Evolutionary conservation across 2,329 filamentous ascomycete genomes (phyloP), one percentile per base, ranked within the genome.

Genomic region (Xylaria sp.): DNA sequence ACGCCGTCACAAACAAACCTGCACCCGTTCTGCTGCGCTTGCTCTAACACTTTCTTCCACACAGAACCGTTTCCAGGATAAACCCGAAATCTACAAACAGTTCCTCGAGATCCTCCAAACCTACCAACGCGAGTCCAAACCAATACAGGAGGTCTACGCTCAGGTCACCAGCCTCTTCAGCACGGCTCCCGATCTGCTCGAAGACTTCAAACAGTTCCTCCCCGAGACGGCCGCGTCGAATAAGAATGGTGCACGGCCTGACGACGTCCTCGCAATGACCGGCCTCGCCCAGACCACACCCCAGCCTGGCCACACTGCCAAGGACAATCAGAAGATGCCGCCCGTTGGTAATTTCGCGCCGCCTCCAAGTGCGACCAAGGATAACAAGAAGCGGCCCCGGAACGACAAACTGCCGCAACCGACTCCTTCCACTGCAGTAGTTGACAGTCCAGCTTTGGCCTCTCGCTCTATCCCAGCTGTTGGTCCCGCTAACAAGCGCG

Each of bases 51-150:
- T 48, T 18, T 48, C 60, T 48, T 56, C 56, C 70, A 37, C 68
- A 65, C 77, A 97, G 94, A 99, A 98, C 79, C 95, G 96, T 54
- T 99, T 98, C 82, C 92, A 97, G 76, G 91, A 94, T 77, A 94
- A 97, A 73, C 96, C 96, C 7, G 96, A 99, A 80, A 98, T 99
- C 71, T 99, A 99, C 84, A 99, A 99, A 81, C 95, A 99, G 78
- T 99, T 99, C 78, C 87, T 99, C 37, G 96, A 99, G 80, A 99
- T 99, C 58, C 84, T 99, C 55, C 96, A 99, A 81, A 99, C 96
- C 1, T 99, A 99, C 77, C 96, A 99, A 81, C 90, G 96, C 66
- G 96, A 99, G 80, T 97, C 96, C 63, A 98, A 98, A 79, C 97
- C 96, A 0, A 99, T 99, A 46, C 94, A 98, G 80, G 96, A 99